Evolutionary conservation across 2,329 filamentous ascomycete species (phyloP).

Genomic region (Colletotrichum kahawae): DNA sequence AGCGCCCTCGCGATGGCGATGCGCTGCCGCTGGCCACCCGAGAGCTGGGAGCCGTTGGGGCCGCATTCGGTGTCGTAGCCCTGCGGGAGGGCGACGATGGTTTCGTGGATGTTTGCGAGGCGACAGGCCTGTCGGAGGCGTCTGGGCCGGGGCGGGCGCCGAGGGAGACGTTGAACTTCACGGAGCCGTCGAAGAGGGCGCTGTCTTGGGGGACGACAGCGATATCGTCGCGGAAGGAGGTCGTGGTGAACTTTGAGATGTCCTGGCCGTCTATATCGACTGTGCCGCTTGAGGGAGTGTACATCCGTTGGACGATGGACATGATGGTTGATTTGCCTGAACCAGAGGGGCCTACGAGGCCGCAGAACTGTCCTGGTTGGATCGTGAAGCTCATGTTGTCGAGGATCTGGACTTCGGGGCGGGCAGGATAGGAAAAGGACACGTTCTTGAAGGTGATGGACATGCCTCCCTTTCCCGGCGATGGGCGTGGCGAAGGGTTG

Average conservation of each 20-base stretch:
- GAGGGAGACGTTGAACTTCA: slow-evolving; percentile 44
- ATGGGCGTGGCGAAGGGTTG: slow-evolving; percentile 28
- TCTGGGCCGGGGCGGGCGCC: slow-evolving; percentile 48
- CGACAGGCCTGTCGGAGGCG: slow-evolving; percentile 56
- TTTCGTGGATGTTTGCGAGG: slow-evolving; percentile 64
- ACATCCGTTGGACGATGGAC: slow-evolving; percentile 57
- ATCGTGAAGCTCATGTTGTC: slow-evolving; percentile 61
- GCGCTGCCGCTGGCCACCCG: slow-evolving; percentile 74
- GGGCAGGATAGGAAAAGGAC: slow-evolving; percentile 69
- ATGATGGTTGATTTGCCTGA: slow-evolving; percentile 73
- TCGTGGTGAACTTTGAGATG: slow-evolving; percentile 42
- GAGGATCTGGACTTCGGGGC: slow-evolving; percentile 63
- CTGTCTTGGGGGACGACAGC: slow-evolving; percentile 45
- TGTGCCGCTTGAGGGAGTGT: slow-evolving; percentile 44
- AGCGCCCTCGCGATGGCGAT: slow-evolving; percentile 73
- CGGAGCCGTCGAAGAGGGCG: slow-evolving; percentile 44
- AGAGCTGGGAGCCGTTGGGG: slow-evolving; percentile 68
- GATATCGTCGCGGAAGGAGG: slow-evolving; percentile 42
- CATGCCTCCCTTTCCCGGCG: slow-evolving; percentile 37
- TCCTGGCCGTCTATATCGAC: slow-evolving; percentile 52
- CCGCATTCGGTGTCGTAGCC: slow-evolving; percentile 63
- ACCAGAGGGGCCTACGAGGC: slow-evolving; percentile 69
- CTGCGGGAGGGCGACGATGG: slow-evolving; percentile 57
- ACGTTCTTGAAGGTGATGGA: slow-evolving; percentile 63
- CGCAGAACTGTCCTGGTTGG: slow-evolving; percentile 64